Evolutionary conservation across 148 eudicot species (phyloP).

Genomic region (Dianthus caryophyllus): DNA sequence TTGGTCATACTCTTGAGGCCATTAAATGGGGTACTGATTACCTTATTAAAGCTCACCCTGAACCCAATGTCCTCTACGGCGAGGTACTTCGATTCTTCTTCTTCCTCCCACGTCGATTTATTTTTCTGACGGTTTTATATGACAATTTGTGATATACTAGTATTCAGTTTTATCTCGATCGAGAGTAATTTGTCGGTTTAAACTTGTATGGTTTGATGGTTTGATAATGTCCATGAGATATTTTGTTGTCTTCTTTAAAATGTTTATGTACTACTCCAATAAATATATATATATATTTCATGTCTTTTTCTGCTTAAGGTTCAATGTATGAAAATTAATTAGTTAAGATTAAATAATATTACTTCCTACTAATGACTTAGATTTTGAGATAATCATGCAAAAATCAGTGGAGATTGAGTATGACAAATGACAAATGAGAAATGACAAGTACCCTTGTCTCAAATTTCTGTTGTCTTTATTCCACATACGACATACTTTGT

Average conservation of each 20-base stretch:
- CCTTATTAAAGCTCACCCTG: conserved; percentile 90
- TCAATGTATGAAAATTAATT: too few relatives aligned
- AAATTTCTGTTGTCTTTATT: conserved; percentile 6
- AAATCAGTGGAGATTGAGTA: conserved; percentile 14
- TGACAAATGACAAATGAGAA: conserved; percentile 5
- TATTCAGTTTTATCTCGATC: not conserved
- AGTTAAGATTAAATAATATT: not conserved
- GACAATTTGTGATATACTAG: not conserved
- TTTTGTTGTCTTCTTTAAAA: too few relatives aligned
- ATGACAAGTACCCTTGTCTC: conserved; percentile 9
- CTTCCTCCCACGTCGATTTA: too few relatives aligned
- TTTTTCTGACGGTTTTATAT: not conserved
- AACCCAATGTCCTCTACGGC: conserved; percentile 88
- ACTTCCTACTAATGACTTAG: not conserved
- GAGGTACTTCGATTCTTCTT: conserved; percentile 44
- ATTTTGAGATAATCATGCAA: conserved; percentile 3
- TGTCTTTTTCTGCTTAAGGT: not conserved
- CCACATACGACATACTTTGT: not conserved
- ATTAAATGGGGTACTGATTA: conserved; percentile 98
- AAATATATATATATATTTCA: too few relatives aligned
- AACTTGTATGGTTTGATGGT: too few relatives aligned
- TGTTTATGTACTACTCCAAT: too few relatives aligned
- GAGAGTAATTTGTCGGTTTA: not conserved
- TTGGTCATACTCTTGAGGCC: conserved; percentile 75
- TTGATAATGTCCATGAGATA: not conserved